Evolutionary conservation across 129 eudicot genomes (phyloP).

Genomic region (Artemisia argyi): DNA sequence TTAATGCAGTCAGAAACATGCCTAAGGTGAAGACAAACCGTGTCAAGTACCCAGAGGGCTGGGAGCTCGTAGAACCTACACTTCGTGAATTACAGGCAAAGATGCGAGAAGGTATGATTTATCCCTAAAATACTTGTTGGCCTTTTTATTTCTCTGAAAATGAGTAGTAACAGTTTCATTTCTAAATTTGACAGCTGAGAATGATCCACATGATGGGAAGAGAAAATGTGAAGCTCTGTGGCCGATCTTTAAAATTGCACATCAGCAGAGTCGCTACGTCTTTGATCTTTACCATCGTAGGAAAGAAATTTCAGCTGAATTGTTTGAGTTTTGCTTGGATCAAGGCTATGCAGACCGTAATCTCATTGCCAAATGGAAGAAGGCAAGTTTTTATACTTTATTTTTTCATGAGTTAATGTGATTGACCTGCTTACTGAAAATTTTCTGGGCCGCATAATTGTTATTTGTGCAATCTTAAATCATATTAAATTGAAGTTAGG

Average conservation of each 20-base stretch:
- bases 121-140: not conserved
- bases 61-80: conserved; percentile 83
- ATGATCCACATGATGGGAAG: conserved; percentile 84
- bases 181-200: conserved; percentile 53
- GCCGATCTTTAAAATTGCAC: conserved; percentile 92
- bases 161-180: not conserved
- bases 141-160: not conserved
- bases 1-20: conserved; percentile 48
- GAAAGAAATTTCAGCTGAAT: conserved; percentile 75
- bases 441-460: not conserved
- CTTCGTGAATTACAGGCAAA: conserved; percentile 65
- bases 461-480: not conserved
- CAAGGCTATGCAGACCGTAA: conserved; percentile 91
- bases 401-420: not conserved
- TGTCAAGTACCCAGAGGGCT: conserved; percentile 76
- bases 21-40: conserved; percentile 84
- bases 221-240: conserved; percentile 84
- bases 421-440: not conserved
- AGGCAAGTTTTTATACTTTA: conserved; percentile 38
- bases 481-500: too few relatives aligned
- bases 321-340: conserved; percentile 91
- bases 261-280: conserved; percentile 83
- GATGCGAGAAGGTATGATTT: conserved; percentile 71
- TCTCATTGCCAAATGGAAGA: conserved; percentile 91
- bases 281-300: conserved; percentile 80